These are phyloP conservation scores for Fusarium protoensiforme DNA, from an alignment of 2,329 filamentous ascomycete genomes.

Conservation along the genomic window DNA sequence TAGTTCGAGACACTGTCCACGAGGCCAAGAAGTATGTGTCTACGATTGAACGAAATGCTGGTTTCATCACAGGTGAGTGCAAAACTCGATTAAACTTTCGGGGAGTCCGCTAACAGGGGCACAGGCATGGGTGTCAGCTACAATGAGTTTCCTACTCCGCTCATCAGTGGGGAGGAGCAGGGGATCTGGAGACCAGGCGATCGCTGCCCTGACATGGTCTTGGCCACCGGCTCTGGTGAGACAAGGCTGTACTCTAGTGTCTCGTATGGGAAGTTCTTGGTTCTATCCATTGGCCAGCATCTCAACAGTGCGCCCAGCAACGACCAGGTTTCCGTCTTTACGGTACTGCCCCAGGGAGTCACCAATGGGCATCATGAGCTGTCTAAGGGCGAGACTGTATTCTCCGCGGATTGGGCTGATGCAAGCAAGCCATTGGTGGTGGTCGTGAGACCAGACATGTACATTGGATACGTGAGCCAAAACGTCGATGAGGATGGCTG, in stretches of 20 bases:
- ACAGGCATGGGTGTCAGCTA: constrained; percentile 30
- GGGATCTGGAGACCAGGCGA: constrained; percentile 27
- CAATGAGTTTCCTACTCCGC: constrained; percentile 14
- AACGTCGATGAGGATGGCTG: constrained; percentile 3
- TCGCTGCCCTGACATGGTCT: constrained; percentile 22
- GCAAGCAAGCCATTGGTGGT: neutral
- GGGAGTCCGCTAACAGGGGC: neutral
- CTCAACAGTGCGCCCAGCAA: neutral
- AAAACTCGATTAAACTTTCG: neutral
- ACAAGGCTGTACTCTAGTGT: constrained; percentile 7
- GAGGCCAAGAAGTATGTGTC: constrained; percentile 58
- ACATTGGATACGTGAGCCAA: constrained; percentile 22
- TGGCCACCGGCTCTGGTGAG: neutral
- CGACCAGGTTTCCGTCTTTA: neutral
- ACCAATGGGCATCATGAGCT: neutral
- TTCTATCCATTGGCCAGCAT: neutral
- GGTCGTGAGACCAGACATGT: constrained; percentile 36
- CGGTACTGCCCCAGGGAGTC: neutral
- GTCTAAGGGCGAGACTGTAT: neutral
- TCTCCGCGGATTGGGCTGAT: constrained; percentile 14
- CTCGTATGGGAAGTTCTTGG: constrained; percentile 7
- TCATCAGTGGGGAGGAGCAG: constrained; percentile 3
- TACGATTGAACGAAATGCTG: constrained; percentile 59
- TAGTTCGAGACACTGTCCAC: constrained; percentile 57
- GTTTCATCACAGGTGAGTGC: constrained; percentile 57